Percentiles rank a stretch among this genome's conserved stretches.
Conservation (phyloP, 106 monocot genomes). For the Amphibolis antarctica region DNA sequence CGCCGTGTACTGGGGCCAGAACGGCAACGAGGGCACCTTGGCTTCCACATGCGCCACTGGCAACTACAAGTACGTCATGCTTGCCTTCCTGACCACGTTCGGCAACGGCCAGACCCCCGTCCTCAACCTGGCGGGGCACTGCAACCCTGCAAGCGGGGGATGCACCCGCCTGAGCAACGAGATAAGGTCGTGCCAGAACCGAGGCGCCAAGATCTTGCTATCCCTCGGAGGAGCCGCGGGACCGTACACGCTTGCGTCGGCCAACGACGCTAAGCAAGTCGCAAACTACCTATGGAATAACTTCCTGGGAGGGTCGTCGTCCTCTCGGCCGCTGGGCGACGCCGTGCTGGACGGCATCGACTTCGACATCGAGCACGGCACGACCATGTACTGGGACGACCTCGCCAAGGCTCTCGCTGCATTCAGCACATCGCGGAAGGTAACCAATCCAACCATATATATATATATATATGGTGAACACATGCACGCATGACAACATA, state of each 20-base stretch:
- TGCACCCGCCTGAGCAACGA: neutral
- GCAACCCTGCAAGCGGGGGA: neutral
- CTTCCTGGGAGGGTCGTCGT: conserved; percentile 4
- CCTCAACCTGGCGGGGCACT: conserved; percentile 14
- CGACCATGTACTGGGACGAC: neutral
- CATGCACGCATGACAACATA: too few relatives aligned
- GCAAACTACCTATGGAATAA: conserved; percentile 5
- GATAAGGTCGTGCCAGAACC: conserved; percentile 4
- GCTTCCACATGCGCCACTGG: conserved; percentile 7
- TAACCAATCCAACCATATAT: too few relatives aligned
- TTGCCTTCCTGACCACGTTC: conserved; percentile 9
- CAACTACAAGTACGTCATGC: conserved; percentile 8
- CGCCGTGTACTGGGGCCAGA: conserved; percentile 11
- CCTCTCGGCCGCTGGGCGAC: conserved; percentile 4
- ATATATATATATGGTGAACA: too few relatives aligned
- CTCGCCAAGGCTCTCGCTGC: conserved; percentile 4
- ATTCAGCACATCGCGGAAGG: too few relatives aligned
- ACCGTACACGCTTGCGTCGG: neutral
- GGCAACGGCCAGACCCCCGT: conserved; percentile 5
- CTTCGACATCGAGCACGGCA: conserved; percentile 14
- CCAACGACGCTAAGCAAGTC: neutral
- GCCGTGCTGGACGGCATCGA: conserved; percentile 12
- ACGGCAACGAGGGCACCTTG: conserved; percentile 1
- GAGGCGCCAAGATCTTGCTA: conserved; percentile 7
- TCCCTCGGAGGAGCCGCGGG: conserved; percentile 7